phyloP scores from a whole-genome alignment of 495 filamentous ascomycete genomes.

The Penicillium desertorum region DNA sequence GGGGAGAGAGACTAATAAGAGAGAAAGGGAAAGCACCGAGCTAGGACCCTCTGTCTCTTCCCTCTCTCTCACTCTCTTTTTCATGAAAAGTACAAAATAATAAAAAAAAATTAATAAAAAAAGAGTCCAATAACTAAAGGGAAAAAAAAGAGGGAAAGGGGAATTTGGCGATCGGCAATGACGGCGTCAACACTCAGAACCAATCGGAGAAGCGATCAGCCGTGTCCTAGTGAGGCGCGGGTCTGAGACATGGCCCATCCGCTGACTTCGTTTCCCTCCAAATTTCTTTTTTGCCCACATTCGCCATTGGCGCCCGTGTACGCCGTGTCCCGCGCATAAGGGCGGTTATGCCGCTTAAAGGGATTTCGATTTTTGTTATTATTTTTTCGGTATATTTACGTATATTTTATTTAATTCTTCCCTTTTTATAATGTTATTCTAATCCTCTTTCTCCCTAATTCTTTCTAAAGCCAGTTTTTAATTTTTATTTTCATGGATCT shows the following conservation, averaged over 20 bases:
- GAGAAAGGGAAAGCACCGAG: constrained; percentile 13
- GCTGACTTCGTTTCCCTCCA: constrained; percentile 2
- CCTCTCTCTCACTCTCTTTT: background rate
- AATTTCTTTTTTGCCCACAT: constrained; percentile 1
- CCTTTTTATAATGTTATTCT: background rate
- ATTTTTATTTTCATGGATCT: background rate
- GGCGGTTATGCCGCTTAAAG: constrained; percentile 36
- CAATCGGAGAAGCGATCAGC: constrained; percentile 34
- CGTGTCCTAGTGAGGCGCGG: constrained; percentile 24
- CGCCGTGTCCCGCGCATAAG: constrained; percentile 17
- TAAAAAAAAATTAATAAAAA: constrained; percentile 6
- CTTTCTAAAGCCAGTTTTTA: background rate
- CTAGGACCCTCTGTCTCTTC: constrained; percentile 6
- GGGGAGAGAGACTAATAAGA: constrained; percentile 15
- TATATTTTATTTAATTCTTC: too few relatives aligned
- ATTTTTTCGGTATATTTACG: background rate
- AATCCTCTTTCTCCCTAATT: background rate
- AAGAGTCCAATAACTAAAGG: background rate
- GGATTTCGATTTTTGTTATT: background rate
- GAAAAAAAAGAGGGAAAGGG: constrained; percentile 18
- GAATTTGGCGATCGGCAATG: constrained; percentile 47
- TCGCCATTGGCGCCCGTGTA: constrained; percentile 25
- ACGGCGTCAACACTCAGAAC: constrained; percentile 31
- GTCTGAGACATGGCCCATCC: constrained; percentile 26
- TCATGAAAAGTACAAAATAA: constrained; percentile 11